A percentile compares a stretch with the other conserved stretches of the same genome.
phyloP scores from a whole-genome alignment of 768 basidiomycete genomes.

The Boletus reticuloceps region DNA sequence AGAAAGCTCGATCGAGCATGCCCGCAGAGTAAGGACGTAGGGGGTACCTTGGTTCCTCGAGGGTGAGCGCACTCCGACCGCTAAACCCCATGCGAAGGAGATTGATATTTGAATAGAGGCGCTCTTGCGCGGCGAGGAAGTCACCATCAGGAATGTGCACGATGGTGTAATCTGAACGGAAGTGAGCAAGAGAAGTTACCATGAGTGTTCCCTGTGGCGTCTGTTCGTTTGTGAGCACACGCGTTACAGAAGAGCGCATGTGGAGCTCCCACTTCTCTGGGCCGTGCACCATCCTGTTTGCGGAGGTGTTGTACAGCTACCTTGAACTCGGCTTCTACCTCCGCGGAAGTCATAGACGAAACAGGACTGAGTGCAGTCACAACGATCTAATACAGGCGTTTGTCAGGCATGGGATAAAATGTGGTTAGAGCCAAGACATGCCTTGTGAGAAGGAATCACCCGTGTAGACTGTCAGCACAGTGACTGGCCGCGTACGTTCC shows the following conservation, averaged over 20 bases:
- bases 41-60: conserved; percentile 68
- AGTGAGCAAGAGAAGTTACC: conserved; percentile 83
- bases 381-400: conserved; percentile 44
- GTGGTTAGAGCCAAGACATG: conserved; percentile 20
- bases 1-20: conserved; percentile 9
- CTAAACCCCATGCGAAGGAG: conserved; percentile 82
- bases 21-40: conserved; percentile 2
- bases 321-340: conserved; percentile 57
- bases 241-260: not conserved
- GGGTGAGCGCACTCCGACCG: conserved; percentile 72
- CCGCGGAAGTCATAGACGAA: conserved; percentile 38
- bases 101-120: conserved; percentile 79
- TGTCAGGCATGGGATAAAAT: conserved; percentile 12
- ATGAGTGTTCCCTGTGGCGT: conserved; percentile 69
- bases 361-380: conserved; percentile 55
- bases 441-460: conserved; percentile 70
- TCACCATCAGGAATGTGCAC: conserved; percentile 70
- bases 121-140: conserved; percentile 59
- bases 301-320: conserved; percentile 58
- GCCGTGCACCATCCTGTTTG: conserved; percentile 66
- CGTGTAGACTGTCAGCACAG: conserved; percentile 72
- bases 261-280: conserved; percentile 49
- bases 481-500: conserved; percentile 56
- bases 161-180: conserved; percentile 84
- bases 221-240: conserved; percentile 29